Conservation (phyloP, 345 rosid species). For the Lepidium sativum region DNA sequence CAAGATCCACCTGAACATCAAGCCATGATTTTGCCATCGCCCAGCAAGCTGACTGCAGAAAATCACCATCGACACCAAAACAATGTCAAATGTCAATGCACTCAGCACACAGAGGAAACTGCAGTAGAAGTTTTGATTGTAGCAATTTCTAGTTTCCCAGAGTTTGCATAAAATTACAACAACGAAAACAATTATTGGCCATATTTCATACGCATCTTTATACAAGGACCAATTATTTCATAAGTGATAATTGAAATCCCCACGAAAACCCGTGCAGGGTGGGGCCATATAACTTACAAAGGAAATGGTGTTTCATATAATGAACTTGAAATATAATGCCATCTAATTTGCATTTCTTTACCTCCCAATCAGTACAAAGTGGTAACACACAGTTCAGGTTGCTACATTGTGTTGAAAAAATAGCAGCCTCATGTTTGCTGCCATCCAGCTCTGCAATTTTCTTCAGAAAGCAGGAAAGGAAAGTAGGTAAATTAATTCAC, state of each 20-base stretch:
- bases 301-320: neutral
- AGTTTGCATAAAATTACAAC: neutral
- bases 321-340: neutral
- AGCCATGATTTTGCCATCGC: slow-evolving; percentile 98
- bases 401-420: slow-evolving; percentile 85
- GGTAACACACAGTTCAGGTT: slow-evolving; percentile 83
- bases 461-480: slow-evolving; percentile 26
- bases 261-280: slow-evolving; percentile 2
- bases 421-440: slow-evolving; percentile 78
- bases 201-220: neutral
- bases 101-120: neutral
- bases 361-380: slow-evolving; percentile 97
- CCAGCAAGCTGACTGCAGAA: slow-evolving; percentile 95
- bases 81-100: slow-evolving; percentile 1
- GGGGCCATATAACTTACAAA: neutral
- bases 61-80: neutral
- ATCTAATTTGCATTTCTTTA: slow-evolving; percentile 18
- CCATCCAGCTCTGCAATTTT: slow-evolving; percentile 84
- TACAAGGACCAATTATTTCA: slow-evolving; percentile 3
- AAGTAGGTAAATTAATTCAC: neutral
- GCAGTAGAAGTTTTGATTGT: neutral
- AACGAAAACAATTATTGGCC: neutral
- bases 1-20: slow-evolving; percentile 89
- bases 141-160: neutral
- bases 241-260: neutral